Conservation (phyloP, 2,329 filamentous ascomycete species). For the Exutisphaerella laricina region DNA sequence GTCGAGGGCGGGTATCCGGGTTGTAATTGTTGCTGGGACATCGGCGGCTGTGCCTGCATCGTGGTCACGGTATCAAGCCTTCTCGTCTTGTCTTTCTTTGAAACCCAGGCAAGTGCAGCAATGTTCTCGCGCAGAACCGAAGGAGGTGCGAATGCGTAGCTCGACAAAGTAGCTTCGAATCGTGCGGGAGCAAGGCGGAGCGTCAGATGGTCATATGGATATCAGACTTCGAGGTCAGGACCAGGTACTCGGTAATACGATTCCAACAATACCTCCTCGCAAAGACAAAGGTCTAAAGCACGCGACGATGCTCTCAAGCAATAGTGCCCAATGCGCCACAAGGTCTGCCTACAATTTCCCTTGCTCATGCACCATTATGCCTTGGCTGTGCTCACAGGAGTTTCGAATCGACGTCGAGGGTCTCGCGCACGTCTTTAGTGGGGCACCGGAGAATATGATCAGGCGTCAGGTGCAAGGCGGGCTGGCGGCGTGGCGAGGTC, state of each 20-base stretch:
- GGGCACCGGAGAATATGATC: conserved; percentile 5
- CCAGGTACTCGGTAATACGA: conserved; percentile 15
- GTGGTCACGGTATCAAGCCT: neutral
- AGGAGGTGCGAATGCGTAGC: too few species aligned
- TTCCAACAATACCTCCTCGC: neutral
- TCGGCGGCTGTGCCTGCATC: conserved; percentile 13
- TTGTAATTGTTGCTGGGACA: conserved; percentile 12
- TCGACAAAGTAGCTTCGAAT: conserved; percentile 3
- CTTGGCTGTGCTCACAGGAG: conserved; percentile 6
- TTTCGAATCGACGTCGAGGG: neutral
- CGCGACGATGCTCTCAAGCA: neutral
- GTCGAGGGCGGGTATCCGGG: conserved; percentile 6
- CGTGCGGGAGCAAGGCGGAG: conserved; percentile 10
- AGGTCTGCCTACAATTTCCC: conserved; percentile 9
- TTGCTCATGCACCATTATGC: conserved; percentile 15
- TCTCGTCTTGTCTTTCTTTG: neutral
- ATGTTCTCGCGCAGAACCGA: conserved; percentile 6
- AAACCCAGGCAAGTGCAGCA: conserved; percentile 5
- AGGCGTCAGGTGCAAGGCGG: conserved; percentile 4
- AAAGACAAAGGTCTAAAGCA: too few species aligned
- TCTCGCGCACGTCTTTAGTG: neutral
- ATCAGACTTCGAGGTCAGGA: conserved; percentile 16
- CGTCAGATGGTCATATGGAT: conserved; percentile 11
- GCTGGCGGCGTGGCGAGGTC: conserved; percentile 5
- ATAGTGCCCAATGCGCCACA: conserved; percentile 3